Conservation (phyloP, 345 rosid species). For the Arabis alpina region DNA sequence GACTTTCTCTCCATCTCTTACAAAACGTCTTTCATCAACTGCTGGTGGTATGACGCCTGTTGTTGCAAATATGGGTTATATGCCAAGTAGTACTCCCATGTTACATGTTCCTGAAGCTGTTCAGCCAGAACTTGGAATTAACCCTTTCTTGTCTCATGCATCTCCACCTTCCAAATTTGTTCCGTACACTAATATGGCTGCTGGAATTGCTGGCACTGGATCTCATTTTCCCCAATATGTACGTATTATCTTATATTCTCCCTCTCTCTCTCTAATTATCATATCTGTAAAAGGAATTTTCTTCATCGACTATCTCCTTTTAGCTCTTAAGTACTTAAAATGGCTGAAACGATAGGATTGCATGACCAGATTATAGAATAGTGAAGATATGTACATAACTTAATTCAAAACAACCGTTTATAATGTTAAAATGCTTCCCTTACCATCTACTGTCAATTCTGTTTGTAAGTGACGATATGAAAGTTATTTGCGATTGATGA, state of each 20-base stretch:
- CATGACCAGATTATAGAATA: background rate
- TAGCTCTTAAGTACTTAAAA: background rate
- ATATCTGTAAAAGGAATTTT: background rate
- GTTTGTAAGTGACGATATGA: background rate
- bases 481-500: background rate
- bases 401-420: background rate
- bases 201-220: slow-evolving; percentile 52
- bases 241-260: slow-evolving; percentile 38
- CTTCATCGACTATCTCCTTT: background rate
- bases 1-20: slow-evolving; percentile 71
- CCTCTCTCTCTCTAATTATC: background rate
- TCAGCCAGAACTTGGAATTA: slow-evolving; percentile 59
- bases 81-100: slow-evolving; percentile 57
- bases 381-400: background rate
- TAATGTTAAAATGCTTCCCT: background rate
- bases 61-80: slow-evolving; percentile 54
- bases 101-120: slow-evolving; percentile 53
- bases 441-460: background rate
- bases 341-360: background rate
- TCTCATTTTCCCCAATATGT: slow-evolving; percentile 66
- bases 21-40: slow-evolving; percentile 51
- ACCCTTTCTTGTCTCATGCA: slow-evolving; percentile 59
- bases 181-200: slow-evolving; percentile 54
- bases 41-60: slow-evolving; percentile 46
- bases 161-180: slow-evolving; percentile 59